phyloP scores from a whole-genome alignment of 768 basidiomycete species.

The Leccinum subgranulosum region DNA sequence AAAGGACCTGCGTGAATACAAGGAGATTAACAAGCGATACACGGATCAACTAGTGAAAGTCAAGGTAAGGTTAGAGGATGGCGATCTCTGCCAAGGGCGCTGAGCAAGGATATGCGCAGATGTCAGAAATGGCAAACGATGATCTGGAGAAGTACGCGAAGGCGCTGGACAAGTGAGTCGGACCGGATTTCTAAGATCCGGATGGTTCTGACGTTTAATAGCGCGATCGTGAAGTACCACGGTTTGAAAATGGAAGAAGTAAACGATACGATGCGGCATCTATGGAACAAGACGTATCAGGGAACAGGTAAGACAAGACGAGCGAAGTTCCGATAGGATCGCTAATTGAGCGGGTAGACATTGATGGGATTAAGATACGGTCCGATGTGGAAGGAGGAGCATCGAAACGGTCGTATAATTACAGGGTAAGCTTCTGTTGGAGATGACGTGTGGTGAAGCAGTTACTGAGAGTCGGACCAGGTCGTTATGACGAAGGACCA shows the following conservation, averaged over 20 bases:
- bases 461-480: constrained; percentile 38
- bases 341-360: constrained; percentile 55
- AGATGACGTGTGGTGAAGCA: constrained; percentile 2
- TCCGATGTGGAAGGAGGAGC: constrained; percentile 90
- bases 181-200: background rate
- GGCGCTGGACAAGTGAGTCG: constrained; percentile 86
- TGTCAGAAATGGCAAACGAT: constrained; percentile 96
- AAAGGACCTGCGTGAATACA: constrained; percentile 78
- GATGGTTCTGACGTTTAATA: constrained; percentile 33
- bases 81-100: background rate
- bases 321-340: background rate
- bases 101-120: constrained; percentile 42
- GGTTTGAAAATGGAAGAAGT: constrained; percentile 98
- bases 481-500: constrained; percentile 99
- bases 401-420: constrained; percentile 95
- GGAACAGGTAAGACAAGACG: constrained; percentile 70
- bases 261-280: constrained; percentile 93
- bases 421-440: constrained; percentile 59
- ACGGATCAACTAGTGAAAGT: constrained; percentile 91
- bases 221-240: constrained; percentile 99
- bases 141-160: constrained; percentile 98
- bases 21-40: constrained; percentile 81
- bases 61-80: constrained; percentile 55
- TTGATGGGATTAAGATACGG: constrained; percentile 93
- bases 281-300: constrained; percentile 99